Evolutionary conservation across 2,329 filamentous ascomycete genomes (phyloP), one percentile per base, ranked within the genome.

Genomic region (Sclerotinia subarctica): DNA sequence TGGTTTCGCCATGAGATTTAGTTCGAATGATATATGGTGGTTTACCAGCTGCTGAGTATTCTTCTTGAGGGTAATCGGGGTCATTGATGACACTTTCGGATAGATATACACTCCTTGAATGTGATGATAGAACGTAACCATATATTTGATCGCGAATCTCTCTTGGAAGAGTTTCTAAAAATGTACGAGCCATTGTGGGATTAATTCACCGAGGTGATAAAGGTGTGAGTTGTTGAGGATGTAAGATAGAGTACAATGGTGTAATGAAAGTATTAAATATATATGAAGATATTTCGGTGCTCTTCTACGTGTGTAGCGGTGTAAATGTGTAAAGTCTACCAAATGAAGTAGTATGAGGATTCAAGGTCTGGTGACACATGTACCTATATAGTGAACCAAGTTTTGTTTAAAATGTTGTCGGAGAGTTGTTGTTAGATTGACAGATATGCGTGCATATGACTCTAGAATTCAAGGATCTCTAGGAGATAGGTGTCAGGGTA

Each of bases 111-210:
- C 26, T 32, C 13, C 58, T 64, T 26, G 58, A 56, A 15, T 52
- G 59, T n/a, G 66, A 65, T 32, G 66, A 57, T 44, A 68, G 15
- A 29, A 68, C 66, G 17, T 68, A 68, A 17, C 46, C 66, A 35
- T 68, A 68, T 63, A 68, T 65, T 52, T 68, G 66, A 52, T 68
- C 66, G n/a, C 59, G 66, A 58, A 68, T 64, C 52, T 68, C 66
- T 46, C 66, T 46, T 11, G 66, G 66, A 5, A 68, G 59, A 54
- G 24, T 64, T 8, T 68, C 58, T n/a, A 68, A 51, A 56, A 68
- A 68, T 10, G 66, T 54, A 17, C 26, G 32, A 47, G 66, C 4
- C 66, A 67, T 67, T 26, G 17, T 38, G 42, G 24, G 29, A 13
- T 65, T 32, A 29, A 26, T 47, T 46, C 32, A 46, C 38, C 60